These are phyloP conservation scores for Kondoa malvinella DNA, from an alignment of 768 basidiomycete genomes.

Conservation along the genomic window DNA sequence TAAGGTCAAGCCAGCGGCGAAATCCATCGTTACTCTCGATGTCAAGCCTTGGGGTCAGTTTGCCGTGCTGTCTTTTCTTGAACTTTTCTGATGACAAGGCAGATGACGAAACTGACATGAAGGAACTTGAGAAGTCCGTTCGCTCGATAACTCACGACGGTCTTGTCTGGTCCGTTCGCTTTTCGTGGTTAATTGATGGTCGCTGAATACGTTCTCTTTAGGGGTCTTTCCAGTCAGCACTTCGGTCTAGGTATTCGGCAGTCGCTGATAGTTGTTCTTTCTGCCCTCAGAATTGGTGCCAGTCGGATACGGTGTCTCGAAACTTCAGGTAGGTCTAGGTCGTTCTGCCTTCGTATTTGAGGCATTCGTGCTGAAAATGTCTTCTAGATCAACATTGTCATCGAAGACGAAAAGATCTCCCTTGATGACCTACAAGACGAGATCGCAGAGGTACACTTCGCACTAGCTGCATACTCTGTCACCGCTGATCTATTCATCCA, in stretches of 20 bases:
- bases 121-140: conserved; percentile 59
- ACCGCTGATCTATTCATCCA: too few relatives aligned
- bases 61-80: not conserved
- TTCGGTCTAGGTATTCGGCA: too few relatives aligned
- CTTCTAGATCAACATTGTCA: conserved; percentile 20
- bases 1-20: conserved; percentile 74
- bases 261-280: too few relatives aligned
- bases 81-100: conserved; percentile 28
- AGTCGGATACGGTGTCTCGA: conserved; percentile 83
- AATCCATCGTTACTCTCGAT: conserved; percentile 94
- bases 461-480: too few relatives aligned
- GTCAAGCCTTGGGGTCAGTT: conserved; percentile 54
- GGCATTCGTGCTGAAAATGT: not conserved
- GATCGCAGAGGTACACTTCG: conserved; percentile 16
- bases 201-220: not conserved
- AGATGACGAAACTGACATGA: conserved; percentile 99
- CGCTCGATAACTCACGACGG: conserved; percentile 75
- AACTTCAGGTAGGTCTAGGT: conserved; percentile 53
- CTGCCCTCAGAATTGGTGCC: conserved; percentile 43
- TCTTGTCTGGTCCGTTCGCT: conserved; percentile 52
- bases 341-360: not conserved
- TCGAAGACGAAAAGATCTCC: conserved; percentile 23
- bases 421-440: conserved; percentile 18
- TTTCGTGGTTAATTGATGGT: too few relatives aligned
- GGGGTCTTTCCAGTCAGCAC: not conserved